Base-by-base conservation (phyloP, 208 protist species). In the Trypanosoma vivax region DNA sequence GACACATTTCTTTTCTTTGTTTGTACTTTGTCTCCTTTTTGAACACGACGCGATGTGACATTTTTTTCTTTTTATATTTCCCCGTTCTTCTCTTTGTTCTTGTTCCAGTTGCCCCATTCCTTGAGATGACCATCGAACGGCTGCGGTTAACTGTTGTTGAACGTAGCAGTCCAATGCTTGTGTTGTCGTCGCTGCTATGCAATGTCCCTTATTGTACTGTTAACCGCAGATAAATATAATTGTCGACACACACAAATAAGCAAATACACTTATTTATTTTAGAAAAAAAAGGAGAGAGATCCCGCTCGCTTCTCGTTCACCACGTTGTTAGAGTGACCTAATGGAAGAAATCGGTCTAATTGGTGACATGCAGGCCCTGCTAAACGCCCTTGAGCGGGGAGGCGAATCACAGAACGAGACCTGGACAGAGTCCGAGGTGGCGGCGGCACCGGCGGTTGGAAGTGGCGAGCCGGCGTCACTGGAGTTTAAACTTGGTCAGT, bases 401-500 rank as follows among this genome's bases (percentile, higher is more conserved):
- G 29, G 34, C 43, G 25, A 30, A 6, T 13, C 5, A 7, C 7
- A 11, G 5, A 13, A 5, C 30, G 43, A 24, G 6, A 16, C 23
- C 14, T 9, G 27, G 30, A 38, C 14, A 38, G 30, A 38, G 3
- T 19, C 29, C 6, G 27, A 6, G 5, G 27, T 24, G 14, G 7
- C n/a, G 5, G 7, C 16, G 23, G 6, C 14, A 14, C 14, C 16
- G 13, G 23, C 7, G 47, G 23, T 11, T n/a, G n/a, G n/a, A n/a
- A n/a, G n/a, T n/a, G n/a, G n/a, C n/a, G n/a, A n/a, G 13, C n/a
- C 34, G 13, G 16, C 33, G 16, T 65, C 49, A 13, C 40, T 65
- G 19, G 59, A 65, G 30, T 48, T 46, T 35, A 65, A 65, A 57
- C 29, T 65, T 28, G 40, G 24, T 13, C 29, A 65, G 37, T 28